phyloP scores from a whole-genome alignment of 1,284 basidiomycete genomes.

The Cystobasidium pallidum region DNA sequence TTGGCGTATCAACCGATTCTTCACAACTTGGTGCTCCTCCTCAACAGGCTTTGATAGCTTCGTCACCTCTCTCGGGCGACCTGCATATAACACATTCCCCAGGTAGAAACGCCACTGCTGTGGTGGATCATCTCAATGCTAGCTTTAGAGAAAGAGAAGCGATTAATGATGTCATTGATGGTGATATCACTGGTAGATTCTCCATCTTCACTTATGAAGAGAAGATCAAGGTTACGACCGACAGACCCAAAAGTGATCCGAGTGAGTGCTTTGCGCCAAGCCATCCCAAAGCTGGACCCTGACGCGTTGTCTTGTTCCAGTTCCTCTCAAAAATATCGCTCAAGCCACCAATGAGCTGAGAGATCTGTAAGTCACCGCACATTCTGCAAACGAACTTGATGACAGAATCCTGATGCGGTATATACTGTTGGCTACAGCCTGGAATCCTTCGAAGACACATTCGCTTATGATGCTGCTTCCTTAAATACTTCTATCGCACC shows the following conservation, averaged over 20 bases:
- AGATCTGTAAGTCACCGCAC: constrained; percentile 18
- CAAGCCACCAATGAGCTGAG: constrained; percentile 28
- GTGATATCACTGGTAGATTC: constrained; percentile 7
- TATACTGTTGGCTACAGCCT: not conserved
- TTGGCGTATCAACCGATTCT: not conserved
- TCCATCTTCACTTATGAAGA: constrained; percentile 30
- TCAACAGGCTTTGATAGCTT: constrained; percentile 35
- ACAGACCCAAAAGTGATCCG: constrained; percentile 43
- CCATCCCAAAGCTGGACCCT: not conserved
- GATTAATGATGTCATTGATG: not conserved
- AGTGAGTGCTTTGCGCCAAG: constrained; percentile 21
- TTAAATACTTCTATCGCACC: constrained; percentile 19
- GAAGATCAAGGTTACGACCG: constrained; percentile 10
- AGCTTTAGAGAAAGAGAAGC: constrained; percentile 22
- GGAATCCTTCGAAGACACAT: constrained; percentile 39
- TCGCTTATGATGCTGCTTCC: constrained; percentile 23
- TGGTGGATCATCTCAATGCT: constrained; percentile 3
- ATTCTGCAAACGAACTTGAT: not conserved
- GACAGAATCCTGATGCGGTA: not conserved
- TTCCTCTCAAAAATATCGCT: constrained; percentile 30
- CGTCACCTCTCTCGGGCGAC: constrained; percentile 36
- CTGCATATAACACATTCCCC: constrained; percentile 30
- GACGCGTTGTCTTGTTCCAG: not conserved
- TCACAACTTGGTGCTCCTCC: not conserved
- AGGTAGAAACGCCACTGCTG: constrained; percentile 4